Conservation (phyloP, 2,329 filamentous ascomycete genomes). For the Claviceps spartinae region DNA sequence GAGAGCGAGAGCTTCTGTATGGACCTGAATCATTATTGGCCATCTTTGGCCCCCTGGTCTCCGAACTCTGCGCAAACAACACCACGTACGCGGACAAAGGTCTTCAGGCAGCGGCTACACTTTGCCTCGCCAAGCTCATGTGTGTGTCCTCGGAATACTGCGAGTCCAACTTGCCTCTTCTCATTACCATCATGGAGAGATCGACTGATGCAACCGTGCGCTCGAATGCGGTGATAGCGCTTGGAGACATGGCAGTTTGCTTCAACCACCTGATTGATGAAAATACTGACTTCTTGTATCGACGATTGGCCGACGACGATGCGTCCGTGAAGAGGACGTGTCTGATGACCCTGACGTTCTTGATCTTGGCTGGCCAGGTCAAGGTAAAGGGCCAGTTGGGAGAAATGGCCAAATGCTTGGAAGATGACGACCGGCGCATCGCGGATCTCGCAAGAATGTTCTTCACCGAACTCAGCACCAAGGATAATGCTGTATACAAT, state of each 20-base stretch:
- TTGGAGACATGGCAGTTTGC: conserved; percentile 98
- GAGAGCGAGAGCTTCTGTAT: conserved; percentile 71
- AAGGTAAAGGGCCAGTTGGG: conserved; percentile 98
- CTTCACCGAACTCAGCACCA: conserved; percentile 92
- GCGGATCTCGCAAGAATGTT: conserved; percentile 94
- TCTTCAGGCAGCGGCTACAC: conserved; percentile 80
- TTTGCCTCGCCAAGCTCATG: conserved; percentile 97
- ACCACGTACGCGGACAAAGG: conserved; percentile 81
- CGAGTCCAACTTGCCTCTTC: conserved; percentile 77
- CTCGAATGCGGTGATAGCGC: conserved; percentile 89
- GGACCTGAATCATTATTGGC: conserved; percentile 74
- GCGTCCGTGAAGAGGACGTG: conserved; percentile 91
- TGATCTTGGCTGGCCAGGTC: conserved; percentile 93
- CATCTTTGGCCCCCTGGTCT: conserved; percentile 80
- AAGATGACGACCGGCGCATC: conserved; percentile 89
- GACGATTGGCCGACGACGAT: conserved; percentile 78
- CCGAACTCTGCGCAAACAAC: conserved; percentile 90
- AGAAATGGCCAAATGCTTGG: conserved; percentile 97
- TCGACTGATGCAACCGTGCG: conserved; percentile 85
- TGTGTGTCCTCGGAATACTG: conserved; percentile 96
- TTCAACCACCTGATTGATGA: conserved; percentile 99
- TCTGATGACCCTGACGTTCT: conserved; percentile 94
- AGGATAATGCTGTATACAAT: conserved; percentile 98
- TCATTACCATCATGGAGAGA: conserved; percentile 96
- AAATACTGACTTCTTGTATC: conserved; percentile 96